Percentiles rank a stretch among this genome's conserved stretches.
phyloP scores from a whole-genome alignment of 208 protist species.

The Naegleria gruberi region DNA sequence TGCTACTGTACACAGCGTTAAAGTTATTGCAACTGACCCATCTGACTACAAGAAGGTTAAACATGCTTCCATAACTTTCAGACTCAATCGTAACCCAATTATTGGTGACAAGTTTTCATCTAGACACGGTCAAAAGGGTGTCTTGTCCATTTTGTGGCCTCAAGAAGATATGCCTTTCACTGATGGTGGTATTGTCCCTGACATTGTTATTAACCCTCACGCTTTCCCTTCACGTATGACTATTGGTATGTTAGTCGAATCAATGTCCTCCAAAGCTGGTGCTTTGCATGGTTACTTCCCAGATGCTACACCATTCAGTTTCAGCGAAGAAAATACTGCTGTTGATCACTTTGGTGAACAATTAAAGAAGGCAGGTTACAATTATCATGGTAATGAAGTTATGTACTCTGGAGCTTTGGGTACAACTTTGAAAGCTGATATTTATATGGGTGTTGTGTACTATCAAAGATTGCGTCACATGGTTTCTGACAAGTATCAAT shows the following conservation, averaged over 20 bases:
- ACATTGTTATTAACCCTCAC: constrained; percentile 99
- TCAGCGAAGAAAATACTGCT: constrained; percentile 59
- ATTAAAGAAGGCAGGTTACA: constrained; percentile 81
- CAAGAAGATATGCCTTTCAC: constrained; percentile 64
- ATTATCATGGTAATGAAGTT: constrained; percentile 91
- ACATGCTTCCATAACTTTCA: constrained; percentile 57
- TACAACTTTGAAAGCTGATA: constrained; percentile 86
- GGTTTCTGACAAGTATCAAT: constrained; percentile 99
- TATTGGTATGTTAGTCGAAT: constrained; percentile 97
- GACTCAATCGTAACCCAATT: constrained; percentile 86
- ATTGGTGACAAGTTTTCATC: constrained; percentile 99
- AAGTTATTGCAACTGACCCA: neutral
- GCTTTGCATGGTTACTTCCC: constrained; percentile 84
- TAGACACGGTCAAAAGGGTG: constrained; percentile 99
- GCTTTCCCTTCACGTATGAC: constrained; percentile 99
- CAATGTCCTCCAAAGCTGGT: constrained; percentile 90
- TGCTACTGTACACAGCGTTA: neutral
- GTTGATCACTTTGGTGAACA: constrained; percentile 93
- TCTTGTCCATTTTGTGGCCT: constrained; percentile 84
- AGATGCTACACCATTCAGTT: constrained; percentile 83
- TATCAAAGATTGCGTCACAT: constrained; percentile 99
- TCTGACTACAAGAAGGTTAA: neutral
- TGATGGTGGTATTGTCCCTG: constrained; percentile 88
- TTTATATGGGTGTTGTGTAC: constrained; percentile 96
- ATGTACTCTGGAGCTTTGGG: constrained; percentile 90